phyloP scores from a whole-genome alignment of 805 yeast genomes.

The Nakazawaea peltata region DNA sequence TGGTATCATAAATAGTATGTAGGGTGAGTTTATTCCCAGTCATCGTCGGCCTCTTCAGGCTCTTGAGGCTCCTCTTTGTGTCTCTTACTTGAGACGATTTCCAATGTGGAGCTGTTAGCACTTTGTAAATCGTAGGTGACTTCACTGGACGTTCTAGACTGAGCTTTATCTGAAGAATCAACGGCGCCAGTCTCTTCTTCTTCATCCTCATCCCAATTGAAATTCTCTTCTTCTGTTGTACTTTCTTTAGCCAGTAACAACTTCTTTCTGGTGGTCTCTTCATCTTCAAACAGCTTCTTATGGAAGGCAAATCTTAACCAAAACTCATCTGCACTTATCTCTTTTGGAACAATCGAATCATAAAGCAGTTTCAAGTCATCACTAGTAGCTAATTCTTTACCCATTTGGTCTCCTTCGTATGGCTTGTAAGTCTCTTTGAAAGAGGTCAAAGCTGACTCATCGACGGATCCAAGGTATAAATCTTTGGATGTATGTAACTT shows the following conservation, averaged over 20 bases:
- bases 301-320: conserved; percentile 68
- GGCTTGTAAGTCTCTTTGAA: conserved; percentile 27
- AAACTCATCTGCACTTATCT: conserved; percentile 48
- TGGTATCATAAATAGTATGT: neutral
- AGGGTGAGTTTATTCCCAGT: conserved; percentile 40
- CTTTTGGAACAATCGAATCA: conserved; percentile 59
- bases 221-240: conserved; percentile 41
- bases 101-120: conserved; percentile 26
- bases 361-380: conserved; percentile 46
- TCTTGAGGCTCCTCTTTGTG: conserved; percentile 7
- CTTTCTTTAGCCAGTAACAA: conserved; percentile 35
- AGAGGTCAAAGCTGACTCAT: conserved; percentile 25
- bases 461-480: conserved; percentile 27
- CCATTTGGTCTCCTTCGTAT: conserved; percentile 8
- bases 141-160: conserved; percentile 28
- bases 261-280: conserved; percentile 60
- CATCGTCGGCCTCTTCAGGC: conserved; percentile 26
- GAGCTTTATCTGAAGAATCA: conserved; percentile 6
- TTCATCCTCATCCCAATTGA: conserved; percentile 44
- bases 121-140: conserved; percentile 32
- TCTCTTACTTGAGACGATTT: conserved; percentile 17
- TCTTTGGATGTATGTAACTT: conserved; percentile 43
- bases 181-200: conserved; percentile 28
- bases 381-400: conserved; percentile 35
- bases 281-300: conserved; percentile 43